Evolutionary conservation across 106 monocot genomes (phyloP).

Genomic region (Xerophyta viscosa): DNA sequence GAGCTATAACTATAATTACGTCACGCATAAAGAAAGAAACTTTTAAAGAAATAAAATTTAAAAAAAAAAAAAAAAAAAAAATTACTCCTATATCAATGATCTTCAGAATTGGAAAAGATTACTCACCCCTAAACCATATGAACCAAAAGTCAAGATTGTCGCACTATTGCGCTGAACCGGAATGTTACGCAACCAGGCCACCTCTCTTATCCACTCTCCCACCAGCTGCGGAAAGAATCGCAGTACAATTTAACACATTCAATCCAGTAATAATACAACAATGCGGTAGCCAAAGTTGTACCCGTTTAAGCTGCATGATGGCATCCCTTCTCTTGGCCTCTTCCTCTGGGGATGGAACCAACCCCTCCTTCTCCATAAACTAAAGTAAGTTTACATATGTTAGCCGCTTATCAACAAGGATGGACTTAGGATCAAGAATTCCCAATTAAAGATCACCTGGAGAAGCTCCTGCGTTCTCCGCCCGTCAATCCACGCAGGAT

Average conservation of each 20-base stretch:
- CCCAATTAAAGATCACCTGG: constrained; percentile 2
- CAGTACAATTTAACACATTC: too few species aligned
- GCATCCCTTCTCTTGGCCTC: constrained; percentile 11
- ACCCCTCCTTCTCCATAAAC: constrained; percentile 13
- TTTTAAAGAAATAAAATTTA: too few species aligned
- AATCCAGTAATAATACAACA: too few species aligned
- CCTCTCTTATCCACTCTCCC: constrained; percentile 15
- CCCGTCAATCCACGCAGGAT: constrained; percentile 8
- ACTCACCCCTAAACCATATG: constrained; percentile 32
- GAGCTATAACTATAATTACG: too few species aligned
- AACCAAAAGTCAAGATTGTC: constrained; percentile 24
- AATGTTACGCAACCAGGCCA: constrained; percentile 8
- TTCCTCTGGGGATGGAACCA: constrained; percentile 7
- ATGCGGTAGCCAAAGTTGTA: neutral
- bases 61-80: too few species aligned
- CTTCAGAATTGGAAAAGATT: neutral
- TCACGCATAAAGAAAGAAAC: too few species aligned
- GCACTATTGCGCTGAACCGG: constrained; percentile 10
- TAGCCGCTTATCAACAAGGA: neutral
- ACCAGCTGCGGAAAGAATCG: constrained; percentile 21
- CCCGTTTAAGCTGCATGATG: constrained; percentile 11
- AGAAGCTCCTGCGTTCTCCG: constrained; percentile 7
- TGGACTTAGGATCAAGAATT: neutral
- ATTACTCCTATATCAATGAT: too few species aligned
- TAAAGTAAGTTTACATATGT: neutral